phyloP scores from a whole-genome alignment of 345 rosid species.

The Bruguiera parviflora region DNA sequence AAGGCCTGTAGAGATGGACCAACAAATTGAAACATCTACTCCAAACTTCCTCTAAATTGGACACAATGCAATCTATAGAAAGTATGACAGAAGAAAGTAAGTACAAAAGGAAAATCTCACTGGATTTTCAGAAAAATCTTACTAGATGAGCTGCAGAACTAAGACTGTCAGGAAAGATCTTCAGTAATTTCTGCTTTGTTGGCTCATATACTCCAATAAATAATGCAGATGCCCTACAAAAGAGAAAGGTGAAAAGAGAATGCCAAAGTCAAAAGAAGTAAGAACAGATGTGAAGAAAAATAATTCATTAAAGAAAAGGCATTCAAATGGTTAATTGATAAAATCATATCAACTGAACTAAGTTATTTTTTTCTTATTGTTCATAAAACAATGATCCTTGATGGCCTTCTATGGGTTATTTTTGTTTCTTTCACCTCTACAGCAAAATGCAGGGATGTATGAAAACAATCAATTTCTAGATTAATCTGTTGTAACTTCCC shows the following conservation, averaged over 20 bases:
- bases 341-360: neutral
- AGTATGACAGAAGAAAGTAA: neutral
- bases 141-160: conserved; percentile 91
- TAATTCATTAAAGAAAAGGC: neutral
- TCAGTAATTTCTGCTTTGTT: conserved; percentile 76
- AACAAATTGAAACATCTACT: conserved; percentile 6
- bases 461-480: neutral
- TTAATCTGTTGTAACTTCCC: neutral
- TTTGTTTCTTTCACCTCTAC: neutral
- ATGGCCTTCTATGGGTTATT: neutral
- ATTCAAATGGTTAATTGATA: neutral
- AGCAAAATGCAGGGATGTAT: neutral
- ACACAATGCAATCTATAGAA: neutral
- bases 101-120: neutral
- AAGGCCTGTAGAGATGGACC: neutral
- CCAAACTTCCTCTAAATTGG: neutral
- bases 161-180: conserved; percentile 72
- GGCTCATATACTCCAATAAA: conserved; percentile 97
- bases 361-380: neutral
- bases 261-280: conserved; percentile 2
- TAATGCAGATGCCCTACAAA: conserved; percentile 82
- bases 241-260: conserved; percentile 9
- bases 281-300: neutral
- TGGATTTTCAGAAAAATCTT: conserved; percentile 11
- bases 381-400: neutral